phyloP scores from a whole-genome alignment of 2,329 filamentous ascomycete genomes.

The Acrodontium crateriforme region DNA sequence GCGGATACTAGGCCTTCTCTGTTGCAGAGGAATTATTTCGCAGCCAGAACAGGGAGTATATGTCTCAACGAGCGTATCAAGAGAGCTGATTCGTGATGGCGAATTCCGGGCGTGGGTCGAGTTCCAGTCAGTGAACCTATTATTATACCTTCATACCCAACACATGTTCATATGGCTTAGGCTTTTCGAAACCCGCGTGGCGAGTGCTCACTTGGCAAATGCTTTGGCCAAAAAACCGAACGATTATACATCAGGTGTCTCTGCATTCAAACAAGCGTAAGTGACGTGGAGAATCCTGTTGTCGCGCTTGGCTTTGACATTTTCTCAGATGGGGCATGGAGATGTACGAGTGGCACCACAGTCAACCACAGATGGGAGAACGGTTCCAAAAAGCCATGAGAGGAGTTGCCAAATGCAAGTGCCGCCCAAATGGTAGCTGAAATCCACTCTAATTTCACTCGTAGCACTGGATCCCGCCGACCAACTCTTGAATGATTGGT shows the following conservation, averaged over 20 bases:
- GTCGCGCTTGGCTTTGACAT: not conserved
- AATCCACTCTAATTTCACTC: too few relatives aligned
- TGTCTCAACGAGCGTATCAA: not conserved
- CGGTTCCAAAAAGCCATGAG: constrained; percentile 2
- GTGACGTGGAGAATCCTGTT: not conserved
- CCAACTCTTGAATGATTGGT: constrained; percentile 1
- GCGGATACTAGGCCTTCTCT: constrained; percentile 1
- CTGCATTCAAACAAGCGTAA: constrained; percentile 3
- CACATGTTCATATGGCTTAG: not conserved
- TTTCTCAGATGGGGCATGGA: constrained; percentile 1
- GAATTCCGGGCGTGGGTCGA: constrained; percentile 2
- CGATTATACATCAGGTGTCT: not conserved
- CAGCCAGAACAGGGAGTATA: not conserved
- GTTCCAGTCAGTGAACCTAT: constrained; percentile 2
- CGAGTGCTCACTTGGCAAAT: constrained; percentile 2
- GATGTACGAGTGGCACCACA: constrained; percentile 3
- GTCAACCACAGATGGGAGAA: not conserved
- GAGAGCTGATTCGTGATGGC: not conserved
- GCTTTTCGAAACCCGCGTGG: constrained; percentile 3
- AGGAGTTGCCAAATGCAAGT: constrained; percentile 1
- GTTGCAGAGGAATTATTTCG: constrained; percentile 1
- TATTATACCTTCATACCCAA: not conserved
- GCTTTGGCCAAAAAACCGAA: constrained; percentile 1
- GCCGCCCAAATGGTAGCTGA: too few relatives aligned
- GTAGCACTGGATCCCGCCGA: constrained; percentile 3